phyloP scores from a whole-genome alignment of 768 basidiomycete genomes.

The Cystobasidiopsis lactophilus region DNA sequence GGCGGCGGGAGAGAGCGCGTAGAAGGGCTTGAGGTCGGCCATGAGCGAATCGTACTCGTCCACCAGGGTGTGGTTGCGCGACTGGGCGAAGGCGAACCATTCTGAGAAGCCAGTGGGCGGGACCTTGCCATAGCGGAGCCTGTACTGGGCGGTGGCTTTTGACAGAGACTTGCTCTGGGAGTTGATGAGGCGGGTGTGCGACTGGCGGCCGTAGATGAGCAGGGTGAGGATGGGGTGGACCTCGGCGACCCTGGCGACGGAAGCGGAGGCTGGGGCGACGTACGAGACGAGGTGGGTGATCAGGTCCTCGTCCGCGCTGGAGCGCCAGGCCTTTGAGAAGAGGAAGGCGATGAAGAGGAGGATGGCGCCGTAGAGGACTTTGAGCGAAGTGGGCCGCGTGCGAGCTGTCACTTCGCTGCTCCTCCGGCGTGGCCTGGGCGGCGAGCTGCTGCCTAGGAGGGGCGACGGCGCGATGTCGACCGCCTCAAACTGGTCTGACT shows the following conservation, averaged over 20 bases:
- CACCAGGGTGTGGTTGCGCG: slow-evolving; percentile 20
- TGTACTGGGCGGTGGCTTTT: slow-evolving; percentile 4
- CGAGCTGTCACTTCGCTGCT: too few species aligned
- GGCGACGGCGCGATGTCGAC: too few species aligned
- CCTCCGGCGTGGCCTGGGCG: too few species aligned
- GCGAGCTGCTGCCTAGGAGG: too few species aligned
- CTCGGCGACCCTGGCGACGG: background rate
- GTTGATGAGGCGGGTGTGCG: background rate
- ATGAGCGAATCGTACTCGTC: slow-evolving; percentile 22
- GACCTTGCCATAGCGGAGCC: slow-evolving; percentile 1
- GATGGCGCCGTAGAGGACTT: too few species aligned
- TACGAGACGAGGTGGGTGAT: background rate
- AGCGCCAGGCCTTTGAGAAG: too few species aligned
- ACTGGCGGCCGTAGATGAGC: background rate
- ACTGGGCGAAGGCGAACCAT: slow-evolving; percentile 21
- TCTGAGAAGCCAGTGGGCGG: slow-evolving; percentile 20
- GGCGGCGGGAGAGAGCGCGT: slow-evolving; percentile 12
- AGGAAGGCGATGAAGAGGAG: too few species aligned
- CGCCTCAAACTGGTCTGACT: too few species aligned
- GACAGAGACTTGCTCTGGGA: background rate
- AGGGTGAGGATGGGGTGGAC: slow-evolving; percentile 12
- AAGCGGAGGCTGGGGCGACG: background rate
- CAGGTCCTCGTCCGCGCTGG: too few species aligned
- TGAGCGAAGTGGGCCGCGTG: too few species aligned
- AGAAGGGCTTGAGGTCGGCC: slow-evolving; percentile 17